Conservation (phyloP, 805 yeast genomes). For the Barnettozyma wickerhamii region DNA sequence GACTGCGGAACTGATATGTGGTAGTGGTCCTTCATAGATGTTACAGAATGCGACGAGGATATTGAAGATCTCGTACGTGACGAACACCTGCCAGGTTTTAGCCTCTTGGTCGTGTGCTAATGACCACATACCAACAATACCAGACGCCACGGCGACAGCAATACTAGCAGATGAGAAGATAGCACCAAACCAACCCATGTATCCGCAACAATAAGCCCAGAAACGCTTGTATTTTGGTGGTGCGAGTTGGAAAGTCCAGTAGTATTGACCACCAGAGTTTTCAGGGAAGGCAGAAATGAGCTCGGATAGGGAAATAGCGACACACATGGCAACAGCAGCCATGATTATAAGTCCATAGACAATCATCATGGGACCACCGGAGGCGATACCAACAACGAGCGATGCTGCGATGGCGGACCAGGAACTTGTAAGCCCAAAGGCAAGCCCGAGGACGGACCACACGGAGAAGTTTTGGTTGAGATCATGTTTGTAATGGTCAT, state of each 20-base stretch:
- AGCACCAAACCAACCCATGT: conserved; percentile 58
- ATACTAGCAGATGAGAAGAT: conserved; percentile 57
- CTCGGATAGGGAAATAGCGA: conserved; percentile 47
- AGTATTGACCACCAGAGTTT: conserved; percentile 54
- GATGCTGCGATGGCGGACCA: conserved; percentile 60
- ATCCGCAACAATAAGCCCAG: conserved; percentile 49
- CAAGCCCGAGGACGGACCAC: conserved; percentile 48
- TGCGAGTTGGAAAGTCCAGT: conserved; percentile 50
- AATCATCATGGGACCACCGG: conserved; percentile 54
- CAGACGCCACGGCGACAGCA: conserved; percentile 46
- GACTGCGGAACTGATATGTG: conserved; percentile 41
- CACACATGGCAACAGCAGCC: conserved; percentile 39
- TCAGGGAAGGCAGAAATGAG: conserved; percentile 45
- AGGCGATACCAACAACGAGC: conserved; percentile 45
- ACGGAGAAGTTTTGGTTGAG: conserved; percentile 31
- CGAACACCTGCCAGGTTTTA: conserved; percentile 49
- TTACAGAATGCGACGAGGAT: conserved; percentile 40
- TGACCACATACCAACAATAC: conserved; percentile 43
- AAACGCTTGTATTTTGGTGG: conserved; percentile 33
- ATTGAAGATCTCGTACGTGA: conserved; percentile 43
- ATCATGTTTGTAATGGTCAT: conserved; percentile 17
- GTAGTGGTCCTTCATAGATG: conserved; percentile 45
- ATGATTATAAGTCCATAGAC: conserved; percentile 51
- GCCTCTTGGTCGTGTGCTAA: conserved; percentile 30
- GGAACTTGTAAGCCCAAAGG: conserved; percentile 54